These are phyloP conservation scores for Nitzschia palea DNA, from an alignment of 108 stramenopile genomes.

Conservation along the genomic window DNA sequence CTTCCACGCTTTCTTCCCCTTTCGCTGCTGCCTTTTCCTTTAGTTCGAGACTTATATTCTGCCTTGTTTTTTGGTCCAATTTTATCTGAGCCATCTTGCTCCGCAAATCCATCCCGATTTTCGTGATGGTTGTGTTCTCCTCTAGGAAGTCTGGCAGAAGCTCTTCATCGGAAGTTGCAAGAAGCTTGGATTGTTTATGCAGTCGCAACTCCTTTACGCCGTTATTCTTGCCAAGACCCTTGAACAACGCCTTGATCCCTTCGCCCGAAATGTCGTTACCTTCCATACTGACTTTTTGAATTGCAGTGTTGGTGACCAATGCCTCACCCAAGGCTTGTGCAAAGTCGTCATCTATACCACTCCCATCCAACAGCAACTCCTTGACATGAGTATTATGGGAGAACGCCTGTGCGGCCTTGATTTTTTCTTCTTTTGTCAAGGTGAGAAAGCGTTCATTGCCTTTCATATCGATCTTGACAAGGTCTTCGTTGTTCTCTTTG, in stretches of 20 bases:
- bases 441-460: constrained; percentile 34
- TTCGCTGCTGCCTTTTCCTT: constrained; percentile 13
- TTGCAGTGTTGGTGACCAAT: constrained; percentile 12
- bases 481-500: constrained; percentile 24
- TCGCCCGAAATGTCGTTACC: constrained; percentile 36
- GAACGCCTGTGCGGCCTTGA: constrained; percentile 34
- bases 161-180: constrained; percentile 36
- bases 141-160: constrained; percentile 25
- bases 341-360: constrained; percentile 33
- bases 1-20: constrained; percentile 12
- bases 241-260: constrained; percentile 38
- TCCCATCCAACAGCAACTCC: constrained; percentile 16
- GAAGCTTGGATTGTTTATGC: constrained; percentile 44
- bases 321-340: constrained; percentile 23
- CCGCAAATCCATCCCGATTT: constrained; percentile 44
- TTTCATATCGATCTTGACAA: constrained; percentile 34
- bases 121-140: constrained; percentile 26
- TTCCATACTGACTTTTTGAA: constrained; percentile 32
- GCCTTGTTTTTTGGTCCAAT: constrained; percentile 28
- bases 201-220: constrained; percentile 33
- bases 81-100: constrained; percentile 20
- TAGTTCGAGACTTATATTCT: constrained; percentile 23
- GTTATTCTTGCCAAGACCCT: constrained; percentile 31
- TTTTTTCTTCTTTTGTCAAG: constrained; percentile 31
- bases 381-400: constrained; percentile 36